These are phyloP conservation scores for Codiaeum variegatum DNA, from an alignment of 441 rosid genomes.

Conservation along the genomic window DNA sequence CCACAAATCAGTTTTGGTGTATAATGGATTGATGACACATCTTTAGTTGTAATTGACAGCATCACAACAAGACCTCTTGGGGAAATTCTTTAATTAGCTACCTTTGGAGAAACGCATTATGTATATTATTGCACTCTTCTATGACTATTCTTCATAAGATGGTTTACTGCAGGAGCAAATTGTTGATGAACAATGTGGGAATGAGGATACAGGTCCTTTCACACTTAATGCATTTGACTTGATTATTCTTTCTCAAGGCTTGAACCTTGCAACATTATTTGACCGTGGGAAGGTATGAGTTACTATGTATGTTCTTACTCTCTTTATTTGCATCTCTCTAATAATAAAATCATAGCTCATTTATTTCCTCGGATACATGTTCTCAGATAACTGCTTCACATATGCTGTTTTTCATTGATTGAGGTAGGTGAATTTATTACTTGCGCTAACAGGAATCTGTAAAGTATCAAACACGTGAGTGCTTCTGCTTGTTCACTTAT, in stretches of 20 bases:
- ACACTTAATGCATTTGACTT: conserved; percentile 89
- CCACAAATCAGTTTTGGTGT: neutral
- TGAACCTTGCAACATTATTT: conserved; percentile 87
- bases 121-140: conserved; percentile 2
- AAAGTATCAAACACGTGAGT: conserved; percentile 66
- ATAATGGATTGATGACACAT: neutral
- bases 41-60: neutral
- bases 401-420: conserved; percentile 1
- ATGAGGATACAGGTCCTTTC: conserved; percentile 68
- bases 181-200: conserved; percentile 44
- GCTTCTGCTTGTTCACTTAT: neutral
- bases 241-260: conserved; percentile 85
- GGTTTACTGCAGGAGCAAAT: conserved; percentile 45
- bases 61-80: conserved; percentile 11
- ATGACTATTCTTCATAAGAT: conserved; percentile 18
- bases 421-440: conserved; percentile 10
- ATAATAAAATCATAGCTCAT: neutral
- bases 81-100: too few relatives aligned
- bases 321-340: conserved; percentile 8
- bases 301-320: neutral
- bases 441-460: conserved; percentile 53
- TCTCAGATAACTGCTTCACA: conserved; percentile 8
- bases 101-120: conserved; percentile 7
- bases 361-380: neutral
- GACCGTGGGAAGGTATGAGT: conserved; percentile 77